phyloP scores from a whole-genome alignment of 495 filamentous ascomycete genomes.

The Penicillium pancosmium region DNA sequence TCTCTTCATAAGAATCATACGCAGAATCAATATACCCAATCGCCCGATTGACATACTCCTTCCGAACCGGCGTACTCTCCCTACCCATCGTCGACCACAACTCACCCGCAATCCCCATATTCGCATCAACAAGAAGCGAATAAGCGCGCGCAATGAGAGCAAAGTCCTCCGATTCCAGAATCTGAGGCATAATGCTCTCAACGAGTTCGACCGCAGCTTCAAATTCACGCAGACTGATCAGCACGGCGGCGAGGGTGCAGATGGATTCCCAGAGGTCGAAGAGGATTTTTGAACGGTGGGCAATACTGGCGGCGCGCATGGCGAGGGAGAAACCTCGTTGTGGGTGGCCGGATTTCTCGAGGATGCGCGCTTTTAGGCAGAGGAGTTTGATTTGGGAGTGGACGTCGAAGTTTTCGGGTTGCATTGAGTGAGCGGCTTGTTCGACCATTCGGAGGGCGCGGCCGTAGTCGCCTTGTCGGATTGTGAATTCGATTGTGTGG shows the following conservation, averaged over 20 bases:
- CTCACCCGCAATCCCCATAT: constrained; percentile 78
- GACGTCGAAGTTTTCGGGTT: constrained; percentile 74
- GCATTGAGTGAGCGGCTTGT: constrained; percentile 61
- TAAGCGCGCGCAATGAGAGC: constrained; percentile 69
- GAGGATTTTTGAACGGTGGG: constrained; percentile 71
- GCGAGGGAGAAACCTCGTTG: constrained; percentile 83
- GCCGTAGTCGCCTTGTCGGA: constrained; percentile 63
- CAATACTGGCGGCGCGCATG: constrained; percentile 76
- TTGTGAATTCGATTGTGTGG: constrained; percentile 70
- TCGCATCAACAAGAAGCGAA: constrained; percentile 76
- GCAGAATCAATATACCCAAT: constrained; percentile 69
- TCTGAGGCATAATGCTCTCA: constrained; percentile 76
- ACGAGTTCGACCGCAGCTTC: constrained; percentile 67
- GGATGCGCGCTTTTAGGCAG: constrained; percentile 72
- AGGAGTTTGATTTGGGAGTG: constrained; percentile 75
- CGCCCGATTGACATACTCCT: constrained; percentile 65
- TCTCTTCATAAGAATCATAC: constrained; percentile 66
- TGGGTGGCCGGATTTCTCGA: constrained; percentile 68
- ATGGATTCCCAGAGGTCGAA: constrained; percentile 79
- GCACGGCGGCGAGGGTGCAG: constrained; percentile 65
- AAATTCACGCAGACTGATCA: constrained; percentile 76
- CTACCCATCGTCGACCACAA: constrained; percentile 26
- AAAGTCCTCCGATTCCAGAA: constrained; percentile 73
- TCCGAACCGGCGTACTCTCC: constrained; percentile 36
- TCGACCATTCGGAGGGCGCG: constrained; percentile 71